Conservation (phyloP, 2,329 filamentous ascomycete species). For the Neonectria sp. region DNA sequence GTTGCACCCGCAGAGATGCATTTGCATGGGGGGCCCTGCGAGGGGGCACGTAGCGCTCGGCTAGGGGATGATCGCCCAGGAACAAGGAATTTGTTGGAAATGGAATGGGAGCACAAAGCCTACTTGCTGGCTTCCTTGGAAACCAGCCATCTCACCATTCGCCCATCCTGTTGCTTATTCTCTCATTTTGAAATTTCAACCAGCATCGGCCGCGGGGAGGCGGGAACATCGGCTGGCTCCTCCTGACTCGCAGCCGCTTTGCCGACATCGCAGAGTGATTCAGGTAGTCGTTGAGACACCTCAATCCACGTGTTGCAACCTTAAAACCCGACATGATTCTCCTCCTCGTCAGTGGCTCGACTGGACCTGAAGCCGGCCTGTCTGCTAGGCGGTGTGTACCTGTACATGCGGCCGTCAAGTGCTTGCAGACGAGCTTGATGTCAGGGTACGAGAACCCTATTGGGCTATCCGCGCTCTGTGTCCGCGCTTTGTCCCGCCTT, state of each 20-base stretch:
- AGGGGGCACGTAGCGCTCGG: constrained; percentile 23
- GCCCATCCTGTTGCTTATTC: not conserved
- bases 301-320: constrained; percentile 10
- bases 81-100: constrained; percentile 14
- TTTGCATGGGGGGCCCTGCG: constrained; percentile 17
- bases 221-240: not conserved
- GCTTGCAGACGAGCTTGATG: constrained; percentile 14
- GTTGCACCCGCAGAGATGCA: constrained; percentile 36
- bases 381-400: constrained; percentile 2
- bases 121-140: constrained; percentile 4
- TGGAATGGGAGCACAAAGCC: not conserved
- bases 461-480: not conserved
- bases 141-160: constrained; percentile 12
- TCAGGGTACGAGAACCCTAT: constrained; percentile 3
- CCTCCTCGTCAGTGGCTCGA: not conserved
- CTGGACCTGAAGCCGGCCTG: not conserved
- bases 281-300: constrained; percentile 1
- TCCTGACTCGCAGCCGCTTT: not conserved
- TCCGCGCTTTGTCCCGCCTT: not conserved
- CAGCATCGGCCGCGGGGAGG: constrained; percentile 3
- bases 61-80: constrained; percentile 26
- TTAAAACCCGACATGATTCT: not conserved
- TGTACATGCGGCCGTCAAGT: constrained; percentile 12
- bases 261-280: constrained; percentile 9
- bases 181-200: not conserved